Base-by-base conservation (phyloP, 176 grass and related monocot species). In the Aegilops bicornis region DNA sequence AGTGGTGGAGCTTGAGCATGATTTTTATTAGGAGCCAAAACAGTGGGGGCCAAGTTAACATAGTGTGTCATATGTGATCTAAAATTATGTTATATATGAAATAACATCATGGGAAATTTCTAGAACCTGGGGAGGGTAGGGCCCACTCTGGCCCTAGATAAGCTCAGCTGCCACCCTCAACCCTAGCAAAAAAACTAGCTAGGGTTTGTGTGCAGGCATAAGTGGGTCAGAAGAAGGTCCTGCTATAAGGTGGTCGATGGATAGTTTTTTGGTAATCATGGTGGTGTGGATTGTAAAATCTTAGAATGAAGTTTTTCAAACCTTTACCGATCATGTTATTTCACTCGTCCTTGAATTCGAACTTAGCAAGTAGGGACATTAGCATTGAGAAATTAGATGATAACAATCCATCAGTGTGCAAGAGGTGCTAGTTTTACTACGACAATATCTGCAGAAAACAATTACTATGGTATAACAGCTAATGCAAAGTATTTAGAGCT, bases 401-500 rank as follows among this genome's bases (percentile, higher is more conserved):
- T 63, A 78, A 4, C 48, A 62, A 48, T 81, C 60, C 70, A 71
- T 35, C 23, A 79, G 17, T 83, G 19, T 32, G 45, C n/a, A 22
- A 74, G 39, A 62, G 71, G 12, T 68, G 63, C 24, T 73, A 54
- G 4, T 48, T 4, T 37, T 69, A 80, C 22, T 30, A 80, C 50
- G 2, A 42, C 1, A 63, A 48, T 62, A 70, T 31, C 56, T 76
- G 79, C 69, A 60, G 36, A 69, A 77, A 39, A 4, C 25, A 54
- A 24, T 76, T 29, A 13, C 7, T 60, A 79, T 36, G 22, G 74
- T 37, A 23, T 75, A 76, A 40, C 24, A 80, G 17, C 0, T 29
- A 76, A 72, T 62, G 39, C 8, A 42, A 67, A 86, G 30, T 80
- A 89, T 87, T 63, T 76, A 77, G 76, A 90, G 65, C 35, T 87